These are phyloP conservation scores for Myxozyma monticola DNA, from an alignment of 805 yeast species.

Conservation along the genomic window DNA sequence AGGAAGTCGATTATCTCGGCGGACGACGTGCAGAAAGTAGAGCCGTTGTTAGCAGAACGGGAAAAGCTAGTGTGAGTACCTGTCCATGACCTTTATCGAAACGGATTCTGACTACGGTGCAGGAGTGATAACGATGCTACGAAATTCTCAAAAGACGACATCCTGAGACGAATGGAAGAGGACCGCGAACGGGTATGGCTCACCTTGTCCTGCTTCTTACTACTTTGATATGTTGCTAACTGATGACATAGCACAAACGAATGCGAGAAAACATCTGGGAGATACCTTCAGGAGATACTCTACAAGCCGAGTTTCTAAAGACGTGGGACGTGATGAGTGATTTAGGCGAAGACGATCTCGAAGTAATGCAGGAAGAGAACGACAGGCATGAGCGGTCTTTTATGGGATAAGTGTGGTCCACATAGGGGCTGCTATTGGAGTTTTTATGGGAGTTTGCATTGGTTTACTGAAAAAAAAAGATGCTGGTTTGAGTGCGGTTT, in stretches of 20 bases:
- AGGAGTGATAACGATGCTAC: slow-evolving; percentile 10
- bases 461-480: too few relatives aligned
- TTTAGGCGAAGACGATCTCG: slow-evolving; percentile 30
- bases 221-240: slow-evolving; percentile 1
- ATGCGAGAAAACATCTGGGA: slow-evolving; percentile 81
- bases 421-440: too few relatives aligned
- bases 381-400: slow-evolving; percentile 3
- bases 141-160: slow-evolving; percentile 49
- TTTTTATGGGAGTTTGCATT: too few relatives aligned
- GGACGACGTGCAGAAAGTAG: slow-evolving; percentile 25
- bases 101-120: too few relatives aligned
- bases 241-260: slow-evolving; percentile 51
- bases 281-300: slow-evolving; percentile 39
- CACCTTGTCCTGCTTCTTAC: background rate
- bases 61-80: too few relatives aligned
- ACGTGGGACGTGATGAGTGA: slow-evolving; percentile 29
- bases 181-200: slow-evolving; percentile 69
- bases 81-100: too few relatives aligned
- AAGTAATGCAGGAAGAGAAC: slow-evolving; percentile 25
- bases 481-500: too few relatives aligned
- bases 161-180: slow-evolving; percentile 80
- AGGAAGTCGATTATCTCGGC: slow-evolving; percentile 17
- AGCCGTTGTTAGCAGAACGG: slow-evolving; percentile 17
- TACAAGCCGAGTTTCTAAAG: slow-evolving; percentile 27
- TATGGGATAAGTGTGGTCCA: background rate